A percentile compares a stretch with the other conserved stretches of the same genome.
phyloP scores from a whole-genome alignment of 2,329 filamentous ascomycete genomes.

The Apiospora koreana region DNA sequence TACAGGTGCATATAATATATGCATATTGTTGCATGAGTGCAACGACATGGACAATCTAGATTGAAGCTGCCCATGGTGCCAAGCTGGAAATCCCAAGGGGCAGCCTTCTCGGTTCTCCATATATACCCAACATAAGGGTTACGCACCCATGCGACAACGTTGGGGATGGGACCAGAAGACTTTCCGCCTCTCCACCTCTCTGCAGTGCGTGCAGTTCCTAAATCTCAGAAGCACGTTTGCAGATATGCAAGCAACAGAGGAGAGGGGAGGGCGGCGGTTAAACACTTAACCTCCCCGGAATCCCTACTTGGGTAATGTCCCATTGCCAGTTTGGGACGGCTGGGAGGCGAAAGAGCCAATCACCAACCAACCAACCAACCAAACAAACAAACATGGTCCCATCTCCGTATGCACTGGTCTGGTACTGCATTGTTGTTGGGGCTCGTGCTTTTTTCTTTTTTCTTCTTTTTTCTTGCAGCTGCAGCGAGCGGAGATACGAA shows the following conservation, averaged over 20 bases:
- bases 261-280: not conserved
- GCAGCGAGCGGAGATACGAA: not conserved
- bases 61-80: not conserved
- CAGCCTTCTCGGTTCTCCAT: not conserved
- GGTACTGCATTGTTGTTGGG: not conserved
- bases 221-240: not conserved
- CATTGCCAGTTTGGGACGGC: constrained; percentile 5
- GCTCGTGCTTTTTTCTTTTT: not conserved
- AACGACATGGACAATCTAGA: not conserved
- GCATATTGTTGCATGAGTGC: not conserved
- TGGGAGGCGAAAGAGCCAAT: not conserved
- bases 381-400: too few relatives aligned
- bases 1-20: not conserved
- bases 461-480: not conserved
- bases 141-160: not conserved
- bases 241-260: not conserved
- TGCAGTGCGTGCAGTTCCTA: not conserved
- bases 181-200: not conserved
- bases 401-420: not conserved
- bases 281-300: not conserved
- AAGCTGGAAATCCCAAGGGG: not conserved
- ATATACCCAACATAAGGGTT: not conserved
- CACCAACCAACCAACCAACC: not conserved
- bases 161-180: not conserved
- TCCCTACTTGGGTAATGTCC: not conserved